Conservation (phyloP, 257 asterid species). For the Nicotiana attenuata region DNA sequence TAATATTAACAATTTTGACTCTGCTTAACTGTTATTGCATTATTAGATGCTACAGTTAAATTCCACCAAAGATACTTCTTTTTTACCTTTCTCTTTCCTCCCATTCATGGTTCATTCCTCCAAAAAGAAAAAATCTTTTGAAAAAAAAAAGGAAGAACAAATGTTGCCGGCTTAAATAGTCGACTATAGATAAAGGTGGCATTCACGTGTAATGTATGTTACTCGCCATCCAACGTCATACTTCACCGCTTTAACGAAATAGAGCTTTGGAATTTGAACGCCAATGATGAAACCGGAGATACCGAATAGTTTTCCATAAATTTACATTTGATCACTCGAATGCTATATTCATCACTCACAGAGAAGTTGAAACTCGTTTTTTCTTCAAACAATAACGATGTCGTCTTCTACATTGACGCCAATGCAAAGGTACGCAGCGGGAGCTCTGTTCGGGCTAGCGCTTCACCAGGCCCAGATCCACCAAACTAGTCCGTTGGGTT, state of each 20-base stretch:
- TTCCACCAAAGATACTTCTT: no score
- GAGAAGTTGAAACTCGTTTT: background rate
- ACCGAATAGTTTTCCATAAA: background rate
- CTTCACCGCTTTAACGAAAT: background rate
- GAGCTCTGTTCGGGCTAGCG: constrained; percentile 63
- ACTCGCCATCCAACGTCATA: no score
- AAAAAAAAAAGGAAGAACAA: no score
- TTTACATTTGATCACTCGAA: background rate
- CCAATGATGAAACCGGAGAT: background rate
- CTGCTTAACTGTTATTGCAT: no score
- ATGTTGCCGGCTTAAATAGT: no score
- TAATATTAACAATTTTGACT: no score
- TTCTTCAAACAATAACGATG: constrained; percentile 14
- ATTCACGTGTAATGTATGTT: no score
- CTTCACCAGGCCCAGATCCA: constrained; percentile 74
- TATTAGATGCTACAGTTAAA: no score
- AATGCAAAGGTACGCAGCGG: constrained; percentile 79
- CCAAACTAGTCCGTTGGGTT: constrained; percentile 68
- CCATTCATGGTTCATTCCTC: no score
- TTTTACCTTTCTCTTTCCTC: no score
- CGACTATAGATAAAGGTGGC: no score
- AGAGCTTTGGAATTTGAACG: background rate
- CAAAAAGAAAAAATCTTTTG: no score
- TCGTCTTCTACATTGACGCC: constrained; percentile 52
- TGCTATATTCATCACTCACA: background rate